These are phyloP conservation scores for Cryptococcus sp. DNA, from an alignment of 1,284 basidiomycete species.

Conservation along the genomic window DNA sequence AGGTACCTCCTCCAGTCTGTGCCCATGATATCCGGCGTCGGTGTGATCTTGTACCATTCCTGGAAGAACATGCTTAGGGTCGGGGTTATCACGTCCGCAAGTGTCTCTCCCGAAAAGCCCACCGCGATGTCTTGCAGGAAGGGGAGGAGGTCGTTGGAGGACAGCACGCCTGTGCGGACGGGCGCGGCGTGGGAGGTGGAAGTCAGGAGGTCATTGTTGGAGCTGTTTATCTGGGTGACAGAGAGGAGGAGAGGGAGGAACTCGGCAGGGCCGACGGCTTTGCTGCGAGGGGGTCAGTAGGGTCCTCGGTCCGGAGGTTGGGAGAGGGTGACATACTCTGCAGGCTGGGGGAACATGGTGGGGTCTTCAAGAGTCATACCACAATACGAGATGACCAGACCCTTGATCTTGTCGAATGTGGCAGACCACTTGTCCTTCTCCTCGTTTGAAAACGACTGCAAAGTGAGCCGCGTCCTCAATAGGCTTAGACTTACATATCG, in stretches of 20 bases:
- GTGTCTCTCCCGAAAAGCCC: conserved; percentile 48
- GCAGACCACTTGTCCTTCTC: conserved; percentile 62
- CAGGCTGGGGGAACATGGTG: conserved; percentile 84
- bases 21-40: conserved; percentile 47
- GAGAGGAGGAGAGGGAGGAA: conserved; percentile 69
- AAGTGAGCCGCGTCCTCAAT: conserved; percentile 3
- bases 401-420: conserved; percentile 68
- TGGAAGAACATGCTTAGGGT: conserved; percentile 50
- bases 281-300: conserved; percentile 50
- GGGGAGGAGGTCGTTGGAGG: conserved; percentile 47
- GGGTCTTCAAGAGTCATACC: conserved; percentile 88
- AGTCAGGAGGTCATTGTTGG: conserved; percentile 56
- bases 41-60: conserved; percentile 46
- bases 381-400: conserved; percentile 82
- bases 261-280: conserved; percentile 68
- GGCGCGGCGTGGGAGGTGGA: conserved; percentile 19
- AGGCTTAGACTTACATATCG: conserved; percentile 52
- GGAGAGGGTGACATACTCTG: conserved; percentile 55
- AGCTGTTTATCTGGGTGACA: conserved; percentile 57
- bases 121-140: conserved; percentile 53
- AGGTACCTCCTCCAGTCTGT: conserved; percentile 78
- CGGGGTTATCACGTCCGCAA: conserved; percentile 53
- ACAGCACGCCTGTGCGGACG: conserved; percentile 24
- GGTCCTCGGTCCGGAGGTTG: not conserved
- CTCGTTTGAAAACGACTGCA: conserved; percentile 60